Evolutionary conservation across 768 basidiomycete genomes (phyloP), one percentile per base, ranked within the genome.

Genomic region (Arthromyces matolae): DNA sequence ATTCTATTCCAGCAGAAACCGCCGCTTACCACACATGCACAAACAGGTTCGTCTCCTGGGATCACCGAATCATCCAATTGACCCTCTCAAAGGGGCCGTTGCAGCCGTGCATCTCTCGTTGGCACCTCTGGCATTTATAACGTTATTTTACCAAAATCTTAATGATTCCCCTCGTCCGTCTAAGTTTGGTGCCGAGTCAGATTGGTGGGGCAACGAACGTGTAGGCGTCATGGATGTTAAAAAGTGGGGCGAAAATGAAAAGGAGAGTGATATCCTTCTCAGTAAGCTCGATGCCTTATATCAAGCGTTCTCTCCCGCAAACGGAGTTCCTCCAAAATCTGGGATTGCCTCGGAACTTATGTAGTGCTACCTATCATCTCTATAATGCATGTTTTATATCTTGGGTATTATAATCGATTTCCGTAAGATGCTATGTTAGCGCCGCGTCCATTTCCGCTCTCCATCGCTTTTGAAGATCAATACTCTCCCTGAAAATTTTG

Each of bases 401-500:
- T 24, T 38, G 13, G 6, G n/a, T 35, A 19, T 19, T 32, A 13
- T 49, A 36, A 38, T 32, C 6, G 48, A 35, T 13, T 9, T 34
- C n/a, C 10, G 1, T 45, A 7, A 7, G 16, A 19, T 31, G 8
- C 2, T 19, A 49, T 31, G 46, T 47, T 20, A 50, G 49, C 16
- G 84, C 83, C 39, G 78, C 77, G 50, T 87, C 83, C 60, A 96
- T 86, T 61, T 89, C 77, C 54, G 71, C 70, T 52, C 90, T 78
- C 95, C 93, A 97, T 49, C 82, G 74, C 61, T 80, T 81, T 73
- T 99, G 96, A 33, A 92, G 84, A 13, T 91, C 87, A 38, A 96
- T 91, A 16, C 72, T 77, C 64, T 97, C 93, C 47, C 79, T 68
- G 72, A 97, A 98, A 60, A 97, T 93, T 64, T 80, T 83, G 68